These are phyloP conservation scores for Aeschynomene evenia DNA, from an alignment of 306 rosid species.

Conservation along the genomic window DNA sequence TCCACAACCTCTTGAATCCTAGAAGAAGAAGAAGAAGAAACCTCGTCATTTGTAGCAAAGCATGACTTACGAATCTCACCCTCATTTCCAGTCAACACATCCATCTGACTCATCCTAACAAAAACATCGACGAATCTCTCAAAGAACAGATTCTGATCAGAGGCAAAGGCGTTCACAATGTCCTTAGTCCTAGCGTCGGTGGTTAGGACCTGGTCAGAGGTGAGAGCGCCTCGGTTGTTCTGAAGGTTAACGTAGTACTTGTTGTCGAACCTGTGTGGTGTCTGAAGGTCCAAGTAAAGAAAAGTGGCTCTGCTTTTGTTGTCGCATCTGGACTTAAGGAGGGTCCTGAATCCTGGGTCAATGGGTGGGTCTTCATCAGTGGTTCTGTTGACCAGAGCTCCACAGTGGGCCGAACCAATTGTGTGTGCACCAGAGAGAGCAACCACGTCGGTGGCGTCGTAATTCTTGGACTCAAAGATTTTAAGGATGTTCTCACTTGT, in stretches of 20 bases:
- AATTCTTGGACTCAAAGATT: background rate
- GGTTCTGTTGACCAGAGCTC: slow-evolving; percentile 33
- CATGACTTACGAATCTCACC: slow-evolving; percentile 48
- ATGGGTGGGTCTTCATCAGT: slow-evolving; percentile 28
- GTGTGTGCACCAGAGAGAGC: slow-evolving; percentile 72
- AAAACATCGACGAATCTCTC: slow-evolving; percentile 42
- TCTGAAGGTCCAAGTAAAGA: slow-evolving; percentile 39
- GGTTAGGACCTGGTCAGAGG: slow-evolving; percentile 58
- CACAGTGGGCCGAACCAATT: slow-evolving; percentile 44
- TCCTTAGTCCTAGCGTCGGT: slow-evolving; percentile 27
- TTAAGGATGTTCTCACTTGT: slow-evolving; percentile 17
- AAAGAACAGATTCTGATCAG: slow-evolving; percentile 43
- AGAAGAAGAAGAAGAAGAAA: background rate
- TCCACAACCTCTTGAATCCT: slow-evolving; percentile 26
- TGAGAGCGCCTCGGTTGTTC: slow-evolving; percentile 53
- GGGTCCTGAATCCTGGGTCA: slow-evolving; percentile 34
- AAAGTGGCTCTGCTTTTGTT: no score
- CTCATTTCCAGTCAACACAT: slow-evolving; percentile 42
- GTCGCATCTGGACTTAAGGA: slow-evolving; percentile 3
- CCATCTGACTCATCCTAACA: slow-evolving; percentile 54
- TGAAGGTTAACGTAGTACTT: slow-evolving; percentile 56
- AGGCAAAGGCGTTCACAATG: slow-evolving; percentile 47
- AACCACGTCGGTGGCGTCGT: slow-evolving; percentile 46
- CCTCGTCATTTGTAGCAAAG: background rate
- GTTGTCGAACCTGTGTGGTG: slow-evolving; percentile 52